phyloP scores from a whole-genome alignment of 192 early-diverging fungal species.

The Paraglomus occultum region DNA sequence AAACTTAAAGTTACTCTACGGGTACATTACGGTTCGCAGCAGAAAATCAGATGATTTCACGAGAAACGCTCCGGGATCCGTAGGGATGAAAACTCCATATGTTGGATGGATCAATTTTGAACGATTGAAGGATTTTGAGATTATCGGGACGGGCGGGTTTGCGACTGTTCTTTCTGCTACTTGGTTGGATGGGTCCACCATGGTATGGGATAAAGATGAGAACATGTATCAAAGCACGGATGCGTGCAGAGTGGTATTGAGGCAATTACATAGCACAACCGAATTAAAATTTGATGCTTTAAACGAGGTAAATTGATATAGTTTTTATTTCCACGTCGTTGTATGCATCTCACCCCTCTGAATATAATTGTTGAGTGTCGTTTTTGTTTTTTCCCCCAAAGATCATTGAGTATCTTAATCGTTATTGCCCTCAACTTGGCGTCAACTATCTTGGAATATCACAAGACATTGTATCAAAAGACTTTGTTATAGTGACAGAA shows the following conservation, averaged over 20 bases:
- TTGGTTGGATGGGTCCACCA: constrained; percentile 15
- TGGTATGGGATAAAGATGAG: constrained; percentile 8
- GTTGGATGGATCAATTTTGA: constrained; percentile 20
- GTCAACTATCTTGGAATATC: constrained; percentile 18
- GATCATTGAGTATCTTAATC: background rate
- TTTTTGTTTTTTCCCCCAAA: constrained; percentile 2
- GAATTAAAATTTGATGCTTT: background rate
- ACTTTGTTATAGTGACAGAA: constrained; percentile 6
- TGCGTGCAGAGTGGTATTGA: constrained; percentile 3
- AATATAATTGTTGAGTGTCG: background rate
- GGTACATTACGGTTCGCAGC: too few species aligned
- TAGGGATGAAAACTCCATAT: too few species aligned
- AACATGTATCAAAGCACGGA: too few species aligned
- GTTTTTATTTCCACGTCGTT: background rate
- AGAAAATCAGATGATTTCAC: too few species aligned
- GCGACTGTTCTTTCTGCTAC: background rate
- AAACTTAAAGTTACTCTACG: too few species aligned
- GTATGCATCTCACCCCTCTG: background rate
- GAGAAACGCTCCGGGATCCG: too few species aligned
- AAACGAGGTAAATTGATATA: constrained; percentile 1
- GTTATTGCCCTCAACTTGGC: background rate
- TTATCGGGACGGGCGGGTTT: background rate
- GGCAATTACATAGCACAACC: background rate
- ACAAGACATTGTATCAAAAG: constrained; percentile 1
- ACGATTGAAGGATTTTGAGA: constrained; percentile 2